phyloP scores from a whole-genome alignment of 371 early-diverging fungal species.

The Lichtheimia ramosa region DNA sequence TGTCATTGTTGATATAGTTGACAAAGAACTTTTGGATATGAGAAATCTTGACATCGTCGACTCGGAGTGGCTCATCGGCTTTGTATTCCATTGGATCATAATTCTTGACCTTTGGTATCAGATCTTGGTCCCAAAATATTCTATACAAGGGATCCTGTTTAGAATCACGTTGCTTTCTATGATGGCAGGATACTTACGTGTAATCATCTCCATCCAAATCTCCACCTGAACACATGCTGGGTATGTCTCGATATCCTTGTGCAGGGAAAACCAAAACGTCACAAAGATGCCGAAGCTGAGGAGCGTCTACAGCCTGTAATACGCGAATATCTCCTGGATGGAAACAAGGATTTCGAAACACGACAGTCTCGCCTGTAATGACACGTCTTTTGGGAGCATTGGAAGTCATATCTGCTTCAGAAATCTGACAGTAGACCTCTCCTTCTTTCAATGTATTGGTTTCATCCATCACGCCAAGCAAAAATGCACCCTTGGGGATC shows the following conservation, averaged over 20 bases:
- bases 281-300: constrained; percentile 55
- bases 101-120: constrained; percentile 50
- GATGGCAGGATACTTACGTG: constrained; percentile 25
- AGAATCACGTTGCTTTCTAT: not conserved
- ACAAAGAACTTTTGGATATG: constrained; percentile 73
- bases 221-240: constrained; percentile 82
- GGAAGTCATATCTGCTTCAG: constrained; percentile 16
- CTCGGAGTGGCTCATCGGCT: constrained; percentile 26
- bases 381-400: constrained; percentile 17
- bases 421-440: constrained; percentile 69
- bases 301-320: constrained; percentile 66
- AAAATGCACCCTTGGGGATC: constrained; percentile 64
- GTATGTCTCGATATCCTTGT: constrained; percentile 70
- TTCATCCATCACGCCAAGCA: constrained; percentile 86
- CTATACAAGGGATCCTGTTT: constrained; percentile 14
- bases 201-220: constrained; percentile 90
- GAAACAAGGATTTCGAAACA: constrained; percentile 75
- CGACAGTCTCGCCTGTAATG: constrained; percentile 51
- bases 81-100: constrained; percentile 66
- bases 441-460: constrained; percentile 60
- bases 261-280: constrained; percentile 82
- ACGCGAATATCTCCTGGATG: constrained; percentile 86
- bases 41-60: constrained; percentile 30
- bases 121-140: constrained; percentile 68
- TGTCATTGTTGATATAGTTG: constrained; percentile 69